phyloP scores from a whole-genome alignment of 306 rosid genomes.

The Ziziphus jujuba region DNA sequence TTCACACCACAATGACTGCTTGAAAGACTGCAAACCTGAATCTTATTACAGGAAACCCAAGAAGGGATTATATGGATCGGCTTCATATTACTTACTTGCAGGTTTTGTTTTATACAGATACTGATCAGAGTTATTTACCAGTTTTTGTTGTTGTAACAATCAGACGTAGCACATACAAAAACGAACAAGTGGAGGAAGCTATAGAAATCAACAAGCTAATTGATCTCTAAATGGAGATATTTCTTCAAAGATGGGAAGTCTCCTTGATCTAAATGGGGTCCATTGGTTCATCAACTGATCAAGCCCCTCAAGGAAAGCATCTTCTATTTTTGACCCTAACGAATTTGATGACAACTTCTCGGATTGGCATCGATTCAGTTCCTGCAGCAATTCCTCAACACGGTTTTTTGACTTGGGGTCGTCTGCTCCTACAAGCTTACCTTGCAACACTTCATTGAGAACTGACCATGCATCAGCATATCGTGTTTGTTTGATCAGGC shows the following conservation, averaged over 20 bases:
- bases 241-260: constrained; percentile 92
- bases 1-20: too few relatives aligned
- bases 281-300: constrained; percentile 57
- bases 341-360: constrained; percentile 8
- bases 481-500: constrained; percentile 65
- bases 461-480: constrained; percentile 47
- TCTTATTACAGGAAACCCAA: too few relatives aligned
- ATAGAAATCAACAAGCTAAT: constrained; percentile 56
- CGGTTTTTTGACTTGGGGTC: constrained; percentile 54
- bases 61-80: too few relatives aligned
- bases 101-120: background rate
- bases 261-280: constrained; percentile 60
- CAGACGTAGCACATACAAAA: background rate
- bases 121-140: background rate
- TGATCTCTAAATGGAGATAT: constrained; percentile 78
- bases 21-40: too few relatives aligned
- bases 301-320: constrained; percentile 60
- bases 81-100: too few relatives aligned
- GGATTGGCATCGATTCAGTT: constrained; percentile 36
- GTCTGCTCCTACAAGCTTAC: constrained; percentile 48
- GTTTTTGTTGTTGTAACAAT: background rate
- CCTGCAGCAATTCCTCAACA: constrained; percentile 49
- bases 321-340: constrained; percentile 43
- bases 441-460: constrained; percentile 49
- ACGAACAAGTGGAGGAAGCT: background rate